A percentile compares a stretch with the other conserved stretches of the same genome.
These are phyloP conservation scores for Globisporangium parvum DNA, from an alignment of 352 stramenopile genomes.

Conservation along the genomic window DNA sequence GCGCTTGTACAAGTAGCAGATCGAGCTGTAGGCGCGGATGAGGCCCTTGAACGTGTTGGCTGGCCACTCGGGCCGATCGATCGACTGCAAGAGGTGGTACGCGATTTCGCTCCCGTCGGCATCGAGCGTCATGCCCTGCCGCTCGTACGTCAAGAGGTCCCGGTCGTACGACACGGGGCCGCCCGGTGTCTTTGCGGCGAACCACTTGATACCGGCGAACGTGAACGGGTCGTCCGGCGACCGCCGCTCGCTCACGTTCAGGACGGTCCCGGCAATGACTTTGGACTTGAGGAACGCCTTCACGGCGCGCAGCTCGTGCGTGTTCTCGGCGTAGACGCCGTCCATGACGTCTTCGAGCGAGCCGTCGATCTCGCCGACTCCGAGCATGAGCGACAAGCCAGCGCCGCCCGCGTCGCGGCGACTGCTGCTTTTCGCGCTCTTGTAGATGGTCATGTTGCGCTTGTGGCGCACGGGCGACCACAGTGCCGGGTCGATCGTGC, in stretches of 20 bases:
- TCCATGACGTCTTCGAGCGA: conserved; percentile 31
- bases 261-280: conserved; percentile 24
- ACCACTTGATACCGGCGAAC: conserved; percentile 51
- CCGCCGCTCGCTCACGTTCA: conserved; percentile 26
- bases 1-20: conserved; percentile 31
- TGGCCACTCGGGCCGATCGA: conserved; percentile 16
- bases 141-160: conserved; percentile 27
- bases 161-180: conserved; percentile 17
- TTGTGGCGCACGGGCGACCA: conserved; percentile 14
- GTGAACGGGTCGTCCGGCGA: conserved; percentile 26
- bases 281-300: conserved; percentile 32
- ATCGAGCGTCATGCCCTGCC: conserved; percentile 9
- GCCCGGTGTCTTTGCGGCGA: conserved; percentile 22
- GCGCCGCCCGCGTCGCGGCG: background rate
- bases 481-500: conserved; percentile 10
- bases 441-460: conserved; percentile 15
- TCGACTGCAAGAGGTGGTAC: conserved; percentile 20
- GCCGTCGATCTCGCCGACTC: conserved; percentile 8
- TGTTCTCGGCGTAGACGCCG: conserved; percentile 38
- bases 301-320: conserved; percentile 25
- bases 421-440: background rate
- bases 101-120: conserved; percentile 11
- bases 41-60: conserved; percentile 20
- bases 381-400: conserved; percentile 12
- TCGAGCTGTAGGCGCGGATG: conserved; percentile 27